Conservation (phyloP, 352 stramenopile genomes). For the Peronospora farinosa region DNA sequence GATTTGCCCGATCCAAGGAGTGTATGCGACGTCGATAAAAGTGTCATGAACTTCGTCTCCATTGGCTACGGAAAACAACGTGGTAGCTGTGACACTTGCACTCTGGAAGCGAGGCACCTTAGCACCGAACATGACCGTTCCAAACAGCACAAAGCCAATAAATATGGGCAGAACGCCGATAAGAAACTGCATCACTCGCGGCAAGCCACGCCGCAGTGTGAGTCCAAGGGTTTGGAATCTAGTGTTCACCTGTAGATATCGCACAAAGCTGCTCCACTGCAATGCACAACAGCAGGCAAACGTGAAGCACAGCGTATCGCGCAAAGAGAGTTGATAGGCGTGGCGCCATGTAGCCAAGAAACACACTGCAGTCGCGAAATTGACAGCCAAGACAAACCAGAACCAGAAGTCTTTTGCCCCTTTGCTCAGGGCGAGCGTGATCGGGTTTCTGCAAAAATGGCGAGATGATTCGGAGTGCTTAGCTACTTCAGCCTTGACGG, state of each 20-base stretch:
- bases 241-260: conserved; percentile 62
- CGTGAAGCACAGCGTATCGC: conserved; percentile 46
- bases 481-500: conserved; percentile 16
- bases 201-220: conserved; percentile 60
- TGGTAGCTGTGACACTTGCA: conserved; percentile 55
- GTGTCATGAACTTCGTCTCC: conserved; percentile 85
- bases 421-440: conserved; percentile 16
- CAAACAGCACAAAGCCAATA: conserved; percentile 80
- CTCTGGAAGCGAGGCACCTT: conserved; percentile 75
- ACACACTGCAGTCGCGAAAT: conserved; percentile 45
- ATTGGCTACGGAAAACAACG: conserved; percentile 82
- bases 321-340: conserved; percentile 45
- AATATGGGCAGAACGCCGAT: conserved; percentile 79
- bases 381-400: conserved; percentile 47
- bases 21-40: conserved; percentile 66
- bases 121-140: conserved; percentile 81
- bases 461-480: background rate
- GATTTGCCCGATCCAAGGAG: conserved; percentile 69
- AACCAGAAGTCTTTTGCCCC: conserved; percentile 56
- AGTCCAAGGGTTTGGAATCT: conserved; percentile 74
- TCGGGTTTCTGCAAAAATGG: conserved; percentile 1
- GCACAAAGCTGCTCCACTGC: conserved; percentile 71
- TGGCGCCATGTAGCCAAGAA: conserved; percentile 49
- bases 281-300: conserved; percentile 65
- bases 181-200: conserved; percentile 74